A percentile compares a stretch with the other conserved stretches of the same genome.
Evolutionary conservation across 176 grass and related monocot genomes (phyloP).

Genomic region (Luzula sylvatica): DNA sequence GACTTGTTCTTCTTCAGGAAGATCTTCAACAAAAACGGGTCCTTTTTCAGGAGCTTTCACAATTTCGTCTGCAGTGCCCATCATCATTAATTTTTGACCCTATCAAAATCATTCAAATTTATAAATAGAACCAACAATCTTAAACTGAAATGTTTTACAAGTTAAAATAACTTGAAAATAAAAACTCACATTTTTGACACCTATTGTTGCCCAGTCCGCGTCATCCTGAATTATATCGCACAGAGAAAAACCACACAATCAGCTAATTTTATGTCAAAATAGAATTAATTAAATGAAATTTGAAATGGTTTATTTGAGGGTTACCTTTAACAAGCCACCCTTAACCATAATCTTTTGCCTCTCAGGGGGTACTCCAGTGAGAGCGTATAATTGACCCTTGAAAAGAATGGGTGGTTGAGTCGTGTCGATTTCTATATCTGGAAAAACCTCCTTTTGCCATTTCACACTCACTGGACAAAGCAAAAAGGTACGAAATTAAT

Average conservation of each 20-base stretch:
- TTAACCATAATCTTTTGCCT: conserved; percentile 99
- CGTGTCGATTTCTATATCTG: conserved; percentile 74
- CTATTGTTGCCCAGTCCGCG: conserved; percentile 82
- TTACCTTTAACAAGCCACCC: conserved; percentile 96
- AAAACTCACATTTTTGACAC: conserved; percentile 80
- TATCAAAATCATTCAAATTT: conserved; percentile 28
- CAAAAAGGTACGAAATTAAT: not conserved
- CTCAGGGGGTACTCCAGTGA: conserved; percentile 91
- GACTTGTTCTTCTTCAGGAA: conserved; percentile 98
- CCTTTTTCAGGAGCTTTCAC: conserved; percentile 97
- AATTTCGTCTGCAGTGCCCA: conserved; percentile 98
- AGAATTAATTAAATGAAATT: not conserved
- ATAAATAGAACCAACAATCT: conserved; percentile 8
- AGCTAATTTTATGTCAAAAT: not conserved
- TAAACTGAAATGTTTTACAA: conserved; percentile 23
- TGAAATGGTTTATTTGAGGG: not conserved
- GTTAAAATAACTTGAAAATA: too few relatives aligned
- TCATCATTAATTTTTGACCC: conserved; percentile 99
- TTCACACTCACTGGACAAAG: conserved; percentile 79
- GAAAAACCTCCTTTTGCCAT: conserved; percentile 92
- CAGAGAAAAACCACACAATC: conserved; percentile 9
- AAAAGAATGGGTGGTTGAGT: conserved; percentile 87
- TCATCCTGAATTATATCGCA: conserved; percentile 68
- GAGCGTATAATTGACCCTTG: conserved; percentile 81
- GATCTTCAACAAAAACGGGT: conserved; percentile 87